These are phyloP conservation scores for Barnettozyma botsteinii DNA, from an alignment of 805 yeast genomes.

Conservation along the genomic window DNA sequence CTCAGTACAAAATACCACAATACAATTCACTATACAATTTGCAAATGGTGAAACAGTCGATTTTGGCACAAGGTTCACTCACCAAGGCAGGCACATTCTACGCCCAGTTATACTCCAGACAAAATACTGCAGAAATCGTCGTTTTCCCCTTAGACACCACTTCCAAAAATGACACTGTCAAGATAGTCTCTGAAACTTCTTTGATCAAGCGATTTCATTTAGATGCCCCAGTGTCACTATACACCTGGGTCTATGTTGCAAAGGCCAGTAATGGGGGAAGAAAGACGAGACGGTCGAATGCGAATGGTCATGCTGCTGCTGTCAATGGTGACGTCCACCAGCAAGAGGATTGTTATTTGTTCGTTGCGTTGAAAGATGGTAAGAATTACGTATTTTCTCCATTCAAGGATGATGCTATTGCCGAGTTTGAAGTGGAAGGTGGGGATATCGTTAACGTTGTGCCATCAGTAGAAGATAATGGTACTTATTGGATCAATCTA, in stretches of 20 bases:
- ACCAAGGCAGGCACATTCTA: background rate
- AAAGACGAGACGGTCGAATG: background rate
- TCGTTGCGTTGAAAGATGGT: background rate
- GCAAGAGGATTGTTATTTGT: constrained; percentile 1
- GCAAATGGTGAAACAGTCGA: background rate
- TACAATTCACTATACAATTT: too few relatives aligned
- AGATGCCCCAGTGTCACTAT: background rate
- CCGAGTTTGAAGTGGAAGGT: background rate
- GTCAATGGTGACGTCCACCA: too few relatives aligned
- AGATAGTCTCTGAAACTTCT: background rate
- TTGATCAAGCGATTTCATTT: constrained; percentile 1
- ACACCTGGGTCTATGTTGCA: background rate
- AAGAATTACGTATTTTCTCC: background rate
- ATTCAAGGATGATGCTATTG: constrained; percentile 1
- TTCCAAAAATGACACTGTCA: background rate
- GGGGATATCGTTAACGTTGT: background rate
- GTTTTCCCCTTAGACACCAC: background rate
- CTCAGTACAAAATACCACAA: too few relatives aligned
- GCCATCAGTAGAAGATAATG: background rate
- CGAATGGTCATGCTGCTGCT: background rate
- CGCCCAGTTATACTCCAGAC: background rate
- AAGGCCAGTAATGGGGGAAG: background rate
- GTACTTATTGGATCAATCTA: background rate
- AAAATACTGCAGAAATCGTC: background rate
- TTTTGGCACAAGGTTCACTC: background rate